phyloP scores from a whole-genome alignment of 2,329 filamentous ascomycete genomes.

The Coniochaeta prunicola region DNA sequence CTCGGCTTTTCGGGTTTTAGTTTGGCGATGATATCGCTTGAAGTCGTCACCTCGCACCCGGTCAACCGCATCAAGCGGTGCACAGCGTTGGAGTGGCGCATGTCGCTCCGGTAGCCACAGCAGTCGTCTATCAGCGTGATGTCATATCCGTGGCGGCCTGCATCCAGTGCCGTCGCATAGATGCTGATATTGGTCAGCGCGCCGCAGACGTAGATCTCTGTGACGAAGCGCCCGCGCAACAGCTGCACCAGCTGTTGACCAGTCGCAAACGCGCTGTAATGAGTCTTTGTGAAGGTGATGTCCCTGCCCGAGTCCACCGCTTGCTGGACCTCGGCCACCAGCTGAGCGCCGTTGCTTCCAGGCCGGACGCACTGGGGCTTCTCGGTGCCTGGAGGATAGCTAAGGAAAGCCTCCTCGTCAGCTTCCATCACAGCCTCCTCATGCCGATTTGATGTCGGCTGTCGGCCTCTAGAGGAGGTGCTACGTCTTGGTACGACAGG shows the following conservation, averaged over 20 bases:
- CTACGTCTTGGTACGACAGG: constrained; percentile 13
- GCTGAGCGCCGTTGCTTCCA: constrained; percentile 36
- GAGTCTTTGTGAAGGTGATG: constrained; percentile 55
- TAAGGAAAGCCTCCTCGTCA: constrained; percentile 29
- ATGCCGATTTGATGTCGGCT: constrained; percentile 15
- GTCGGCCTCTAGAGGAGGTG: constrained; percentile 10
- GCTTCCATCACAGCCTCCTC: constrained; percentile 30
- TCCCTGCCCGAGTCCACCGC: constrained; percentile 39
- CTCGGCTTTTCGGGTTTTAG: constrained; percentile 14
- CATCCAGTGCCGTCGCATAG: constrained; percentile 86
- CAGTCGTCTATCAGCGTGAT: constrained; percentile 87
- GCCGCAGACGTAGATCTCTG: constrained; percentile 83
- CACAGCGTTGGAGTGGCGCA: constrained; percentile 64
- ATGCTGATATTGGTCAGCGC: constrained; percentile 82
- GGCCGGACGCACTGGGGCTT: constrained; percentile 35
- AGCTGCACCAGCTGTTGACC: constrained; percentile 61
- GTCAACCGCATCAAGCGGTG: constrained; percentile 66
- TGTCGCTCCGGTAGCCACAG: constrained; percentile 67
- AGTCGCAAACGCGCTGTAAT: constrained; percentile 82
- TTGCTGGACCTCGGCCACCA: constrained; percentile 33
- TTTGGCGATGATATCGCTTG: constrained; percentile 46
- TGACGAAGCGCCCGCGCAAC: constrained; percentile 81
- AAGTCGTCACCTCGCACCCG: constrained; percentile 59
- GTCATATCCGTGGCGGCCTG: constrained; percentile 77
- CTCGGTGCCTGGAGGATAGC: constrained; percentile 15